phyloP scores from a whole-genome alignment of 2,329 filamentous ascomycete species.

The Ceratocystis diversiconidia region DNA sequence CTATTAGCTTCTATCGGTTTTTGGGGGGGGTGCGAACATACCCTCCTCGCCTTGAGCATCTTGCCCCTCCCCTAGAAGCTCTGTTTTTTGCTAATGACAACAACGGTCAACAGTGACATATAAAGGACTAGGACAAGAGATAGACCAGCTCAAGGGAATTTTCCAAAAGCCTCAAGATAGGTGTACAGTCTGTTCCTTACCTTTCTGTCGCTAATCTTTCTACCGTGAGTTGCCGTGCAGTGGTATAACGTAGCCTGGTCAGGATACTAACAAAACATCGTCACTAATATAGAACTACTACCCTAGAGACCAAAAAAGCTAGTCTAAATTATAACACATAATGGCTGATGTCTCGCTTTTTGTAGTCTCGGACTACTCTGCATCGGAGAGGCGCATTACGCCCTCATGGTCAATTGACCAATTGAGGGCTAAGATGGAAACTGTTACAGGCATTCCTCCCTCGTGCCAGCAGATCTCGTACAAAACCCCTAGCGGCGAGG shows the following conservation, averaged over 20 bases:
- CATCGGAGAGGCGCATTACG: conserved; percentile 79
- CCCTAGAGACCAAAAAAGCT: neutral
- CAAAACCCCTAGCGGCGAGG: conserved; percentile 43
- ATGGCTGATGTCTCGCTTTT: conserved; percentile 64
- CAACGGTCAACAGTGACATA: too few relatives aligned
- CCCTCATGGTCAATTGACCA: conserved; percentile 80
- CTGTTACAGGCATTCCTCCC: conserved; percentile 82
- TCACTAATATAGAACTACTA: neutral
- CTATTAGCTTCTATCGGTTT: neutral
- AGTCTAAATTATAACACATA: neutral
- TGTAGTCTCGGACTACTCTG: conserved; percentile 60
- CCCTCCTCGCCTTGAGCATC: neutral
- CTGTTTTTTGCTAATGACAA: too few relatives aligned
- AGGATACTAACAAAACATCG: neutral
- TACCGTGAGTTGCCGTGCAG: too few relatives aligned
- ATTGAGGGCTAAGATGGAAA: conserved; percentile 77
- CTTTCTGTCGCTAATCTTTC: too few relatives aligned
- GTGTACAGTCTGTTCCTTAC: too few relatives aligned
- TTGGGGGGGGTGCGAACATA: neutral
- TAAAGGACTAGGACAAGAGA: too few relatives aligned
- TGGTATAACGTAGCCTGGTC: neutral
- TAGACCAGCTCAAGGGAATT: too few relatives aligned
- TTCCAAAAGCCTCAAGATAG: neutral
- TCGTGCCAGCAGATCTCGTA: conserved; percentile 61
- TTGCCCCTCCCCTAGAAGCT: neutral